These are phyloP conservation scores for Exsudoporus frostii DNA, from an alignment of 768 basidiomycete species.

Conservation along the genomic window DNA sequence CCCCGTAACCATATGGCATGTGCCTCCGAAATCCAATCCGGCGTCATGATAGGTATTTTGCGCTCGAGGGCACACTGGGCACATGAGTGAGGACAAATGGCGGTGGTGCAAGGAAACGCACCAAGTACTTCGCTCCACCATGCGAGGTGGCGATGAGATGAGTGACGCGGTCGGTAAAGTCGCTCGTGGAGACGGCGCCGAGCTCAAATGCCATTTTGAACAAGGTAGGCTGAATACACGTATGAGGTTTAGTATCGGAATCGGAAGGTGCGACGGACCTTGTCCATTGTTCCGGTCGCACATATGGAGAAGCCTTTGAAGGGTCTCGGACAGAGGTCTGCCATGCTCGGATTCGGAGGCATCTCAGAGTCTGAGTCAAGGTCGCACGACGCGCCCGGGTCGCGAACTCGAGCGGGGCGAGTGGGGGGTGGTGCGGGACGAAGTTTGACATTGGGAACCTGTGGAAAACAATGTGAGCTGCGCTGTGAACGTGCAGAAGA, in stretches of 20 bases:
- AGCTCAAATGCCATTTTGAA: conserved; percentile 79
- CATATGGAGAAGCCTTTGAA: conserved; percentile 65
- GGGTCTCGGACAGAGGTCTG: conserved; percentile 59
- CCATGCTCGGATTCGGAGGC: conserved; percentile 42
- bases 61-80: conserved; percentile 77
- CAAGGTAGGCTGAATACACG: conserved; percentile 50
- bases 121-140: conserved; percentile 82
- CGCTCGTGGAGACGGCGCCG: conserved; percentile 64
- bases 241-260: conserved; percentile 3
- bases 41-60: conserved; percentile 73
- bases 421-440: conserved; percentile 53
- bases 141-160: conserved; percentile 82
- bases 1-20: conserved; percentile 76
- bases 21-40: conserved; percentile 73
- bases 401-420: conserved; percentile 12
- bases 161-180: conserved; percentile 84
- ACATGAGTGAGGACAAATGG: not conserved
- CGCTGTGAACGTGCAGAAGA: not conserved
- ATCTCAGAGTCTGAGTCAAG: conserved; percentile 50
- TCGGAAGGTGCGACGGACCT: conserved; percentile 44
- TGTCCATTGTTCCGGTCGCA: conserved; percentile 77
- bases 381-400: conserved; percentile 32
- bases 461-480: not conserved
- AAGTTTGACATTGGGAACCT: conserved; percentile 84
- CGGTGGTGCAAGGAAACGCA: conserved; percentile 30